phyloP scores from a whole-genome alignment of 2,329 filamentous ascomycete species.

The Aspergillus jensenii region DNA sequence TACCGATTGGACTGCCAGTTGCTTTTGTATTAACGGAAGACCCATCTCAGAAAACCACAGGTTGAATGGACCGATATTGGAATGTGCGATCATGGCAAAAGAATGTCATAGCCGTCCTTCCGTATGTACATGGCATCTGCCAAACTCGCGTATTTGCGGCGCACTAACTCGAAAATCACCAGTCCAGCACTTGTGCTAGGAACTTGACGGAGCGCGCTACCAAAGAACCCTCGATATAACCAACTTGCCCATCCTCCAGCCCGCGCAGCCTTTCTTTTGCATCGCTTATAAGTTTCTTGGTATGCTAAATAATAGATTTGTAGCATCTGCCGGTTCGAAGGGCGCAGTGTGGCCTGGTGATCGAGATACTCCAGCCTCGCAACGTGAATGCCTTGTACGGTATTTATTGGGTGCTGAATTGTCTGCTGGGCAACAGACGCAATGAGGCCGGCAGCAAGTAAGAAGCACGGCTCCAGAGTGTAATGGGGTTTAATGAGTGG shows the following conservation, averaged over 20 bases:
- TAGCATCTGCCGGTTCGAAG: conserved; percentile 46
- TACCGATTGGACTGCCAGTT: background rate
- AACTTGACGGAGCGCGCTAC: conserved; percentile 58
- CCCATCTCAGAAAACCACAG: background rate
- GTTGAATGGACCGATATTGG: background rate
- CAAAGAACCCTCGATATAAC: conserved; percentile 59
- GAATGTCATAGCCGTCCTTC: conserved; percentile 62
- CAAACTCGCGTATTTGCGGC: conserved; percentile 58
- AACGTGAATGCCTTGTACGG: conserved; percentile 62
- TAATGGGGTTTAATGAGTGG: conserved; percentile 61
- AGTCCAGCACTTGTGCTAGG: conserved; percentile 65
- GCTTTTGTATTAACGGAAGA: background rate
- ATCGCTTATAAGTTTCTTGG: conserved; percentile 58
- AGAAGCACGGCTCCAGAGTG: conserved; percentile 60
- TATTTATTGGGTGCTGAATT: conserved; percentile 59
- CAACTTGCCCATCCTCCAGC: conserved; percentile 57
- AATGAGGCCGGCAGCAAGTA: conserved; percentile 59
- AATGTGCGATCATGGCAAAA: conserved; percentile 45
- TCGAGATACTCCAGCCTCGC: conserved; percentile 61
- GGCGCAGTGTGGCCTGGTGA: conserved; percentile 47
- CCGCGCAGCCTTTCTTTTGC: conserved; percentile 50
- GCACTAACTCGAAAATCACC: conserved; percentile 64
- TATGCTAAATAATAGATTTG: conserved; percentile 61
- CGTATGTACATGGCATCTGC: conserved; percentile 55
- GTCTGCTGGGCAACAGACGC: conserved; percentile 60